phyloP scores from a whole-genome alignment of 1,284 basidiomycete genomes.

The Malassezia furfur region DNA sequence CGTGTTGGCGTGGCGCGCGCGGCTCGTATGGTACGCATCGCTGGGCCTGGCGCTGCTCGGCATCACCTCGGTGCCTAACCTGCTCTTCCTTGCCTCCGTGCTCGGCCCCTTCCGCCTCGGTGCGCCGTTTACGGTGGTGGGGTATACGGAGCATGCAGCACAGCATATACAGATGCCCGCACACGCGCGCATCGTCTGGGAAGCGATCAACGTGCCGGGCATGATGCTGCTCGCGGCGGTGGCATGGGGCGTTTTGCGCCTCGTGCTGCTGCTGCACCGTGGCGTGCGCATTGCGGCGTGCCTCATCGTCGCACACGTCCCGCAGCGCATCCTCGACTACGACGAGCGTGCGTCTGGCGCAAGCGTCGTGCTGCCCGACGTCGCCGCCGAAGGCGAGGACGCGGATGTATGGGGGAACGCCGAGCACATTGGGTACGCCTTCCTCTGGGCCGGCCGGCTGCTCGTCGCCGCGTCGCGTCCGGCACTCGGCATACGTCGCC shows the following conservation, averaged over 20 bases:
- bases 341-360: neutral
- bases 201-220: constrained; percentile 2
- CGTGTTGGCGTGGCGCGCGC: too few species aligned
- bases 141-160: neutral
- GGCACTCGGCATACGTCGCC: neutral
- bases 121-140: constrained; percentile 4
- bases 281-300: neutral
- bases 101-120: constrained; percentile 4
- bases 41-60: constrained; percentile 12
- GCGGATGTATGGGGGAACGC: too few species aligned
- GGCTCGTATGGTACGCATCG: constrained; percentile 1
- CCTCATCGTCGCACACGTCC: neutral
- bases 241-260: constrained; percentile 1
- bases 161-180: neutral
- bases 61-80: neutral
- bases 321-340: neutral
- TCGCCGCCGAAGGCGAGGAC: neutral
- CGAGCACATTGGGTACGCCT: neutral
- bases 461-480: neutral
- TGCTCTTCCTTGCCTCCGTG: constrained; percentile 1
- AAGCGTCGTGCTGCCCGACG: neutral
- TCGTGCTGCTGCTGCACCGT: neutral
- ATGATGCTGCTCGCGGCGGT: neutral
- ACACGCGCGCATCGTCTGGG: constrained; percentile 3
- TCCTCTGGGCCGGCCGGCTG: neutral